Evolutionary conservation across 371 early-diverging fungal genomes (phyloP), one percentile per base, ranked within the genome.

Genomic region (Mortierella sp.): DNA sequence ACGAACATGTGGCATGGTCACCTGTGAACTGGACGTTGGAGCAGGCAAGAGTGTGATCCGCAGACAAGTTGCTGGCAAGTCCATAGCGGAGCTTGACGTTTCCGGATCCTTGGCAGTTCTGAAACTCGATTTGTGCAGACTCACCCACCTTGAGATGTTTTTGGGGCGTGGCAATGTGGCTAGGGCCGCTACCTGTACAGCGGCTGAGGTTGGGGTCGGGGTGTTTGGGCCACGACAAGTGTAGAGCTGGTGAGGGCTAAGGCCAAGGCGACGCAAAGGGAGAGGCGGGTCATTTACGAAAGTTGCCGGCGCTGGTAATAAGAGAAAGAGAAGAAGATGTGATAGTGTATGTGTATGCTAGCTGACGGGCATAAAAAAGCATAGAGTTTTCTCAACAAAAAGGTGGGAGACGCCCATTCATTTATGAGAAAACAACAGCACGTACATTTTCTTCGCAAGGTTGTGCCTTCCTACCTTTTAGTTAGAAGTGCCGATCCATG

Each of bases 161-260:
- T 34, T 64, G 37, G 4, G 75, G 75, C 0, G 75, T 75, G 31
- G 69, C 75, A 5, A 75, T 69, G 40, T 40, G 11, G 40, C 21
- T 31, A 6, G 28, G 4, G 8, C 46, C 10, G 43, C 11, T 0
- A 44, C 10, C 16, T 21, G 51, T n/a, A 40, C 6, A 34, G 37
- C 6, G 14, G 5, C 16, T 8, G 34, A 16, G 61, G 34, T 34
- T 11, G 64, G 21, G 9, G 37, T 16, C 21, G n/a, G n/a, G n/a
- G n/a, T n/a, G 1, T 21, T 37, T 37, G 64, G 34, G 64, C 16
- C 93, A 96, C n/a, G 83, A 82, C 55, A 92, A 93, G n/a, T 80
- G 97, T 9, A 96, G 96, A 8, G 95, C 96, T 37, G 98, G 97
- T 46, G 98, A 98, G 64, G 21, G 64, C 64, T 16, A 64, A 21